These are phyloP conservation scores for Lactifluus volemus DNA, from an alignment of 768 basidiomycete genomes.

Conservation along the genomic window DNA sequence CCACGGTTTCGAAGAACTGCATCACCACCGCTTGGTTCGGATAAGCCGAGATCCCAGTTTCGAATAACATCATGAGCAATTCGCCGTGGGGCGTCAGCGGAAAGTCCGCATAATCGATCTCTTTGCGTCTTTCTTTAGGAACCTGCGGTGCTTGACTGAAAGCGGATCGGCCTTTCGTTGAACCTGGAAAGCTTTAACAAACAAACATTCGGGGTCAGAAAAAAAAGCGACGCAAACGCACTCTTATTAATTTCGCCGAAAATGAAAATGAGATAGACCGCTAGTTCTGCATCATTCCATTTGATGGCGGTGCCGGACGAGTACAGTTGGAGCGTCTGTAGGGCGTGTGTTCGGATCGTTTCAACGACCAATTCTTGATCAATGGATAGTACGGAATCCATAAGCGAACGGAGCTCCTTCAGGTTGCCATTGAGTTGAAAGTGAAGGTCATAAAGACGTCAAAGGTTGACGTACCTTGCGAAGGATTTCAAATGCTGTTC, in stretches of 20 bases:
- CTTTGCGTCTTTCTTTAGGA: constrained; percentile 59
- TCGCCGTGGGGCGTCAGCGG: constrained; percentile 88
- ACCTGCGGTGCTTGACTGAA: constrained; percentile 74
- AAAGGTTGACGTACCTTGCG: constrained; percentile 54
- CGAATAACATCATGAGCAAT: constrained; percentile 75
- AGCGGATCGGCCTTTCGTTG: constrained; percentile 72
- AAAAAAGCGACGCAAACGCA: constrained; percentile 29
- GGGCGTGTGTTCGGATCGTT: constrained; percentile 62
- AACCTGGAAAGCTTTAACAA: constrained; percentile 35
- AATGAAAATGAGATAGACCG: constrained; percentile 86
- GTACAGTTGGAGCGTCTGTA: constrained; percentile 67
- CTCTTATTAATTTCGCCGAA: constrained; percentile 92
- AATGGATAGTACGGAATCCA: constrained; percentile 80
- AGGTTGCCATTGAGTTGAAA: background rate
- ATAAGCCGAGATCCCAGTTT: constrained; percentile 72
- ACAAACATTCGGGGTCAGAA: background rate
- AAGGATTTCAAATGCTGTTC: constrained; percentile 71
- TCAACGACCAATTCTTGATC: constrained; percentile 80
- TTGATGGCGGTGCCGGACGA: constrained; percentile 53
- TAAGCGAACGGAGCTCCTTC: constrained; percentile 76
- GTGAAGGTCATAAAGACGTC: background rate
- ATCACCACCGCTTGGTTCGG: constrained; percentile 78
- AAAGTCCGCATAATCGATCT: constrained; percentile 65
- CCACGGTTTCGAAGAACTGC: constrained; percentile 87
- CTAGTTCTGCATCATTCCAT: constrained; percentile 93